phyloP scores from a whole-genome alignment of 164 flowering plant species.

The Protea cynaroides region DNA sequence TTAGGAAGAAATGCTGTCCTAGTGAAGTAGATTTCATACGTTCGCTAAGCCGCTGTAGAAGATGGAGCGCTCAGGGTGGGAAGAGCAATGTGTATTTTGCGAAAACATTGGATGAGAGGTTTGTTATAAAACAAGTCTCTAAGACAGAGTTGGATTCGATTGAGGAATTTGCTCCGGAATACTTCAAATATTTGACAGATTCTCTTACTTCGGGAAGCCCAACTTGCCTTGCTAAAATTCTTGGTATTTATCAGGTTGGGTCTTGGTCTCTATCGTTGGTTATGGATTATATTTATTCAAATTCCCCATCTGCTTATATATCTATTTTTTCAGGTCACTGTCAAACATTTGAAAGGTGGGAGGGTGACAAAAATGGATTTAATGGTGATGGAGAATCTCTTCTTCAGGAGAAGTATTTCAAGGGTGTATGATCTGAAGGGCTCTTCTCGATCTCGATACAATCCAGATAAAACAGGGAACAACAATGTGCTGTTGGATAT shows the following conservation, averaged over 20 bases:
- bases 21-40: conserved; percentile 57
- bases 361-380: conserved; percentile 74
- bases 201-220: conserved; percentile 66
- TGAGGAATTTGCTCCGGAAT: too few relatives aligned
- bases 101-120: conserved; percentile 72
- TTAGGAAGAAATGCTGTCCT: conserved; percentile 72
- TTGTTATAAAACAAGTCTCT: conserved; percentile 69
- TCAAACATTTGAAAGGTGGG: conserved; percentile 59
- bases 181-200: conserved; percentile 57
- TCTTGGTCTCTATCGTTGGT: neutral
- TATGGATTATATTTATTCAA: neutral
- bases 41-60: conserved; percentile 67
- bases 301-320: neutral
- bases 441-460: conserved; percentile 59
- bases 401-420: conserved; percentile 52
- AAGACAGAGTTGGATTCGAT: conserved; percentile 85
- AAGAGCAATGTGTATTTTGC: conserved; percentile 92
- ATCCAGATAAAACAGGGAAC: conserved; percentile 56
- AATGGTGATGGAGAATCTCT: conserved; percentile 92
- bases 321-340: conserved; percentile 49
- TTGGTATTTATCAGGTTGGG: conserved; percentile 77
- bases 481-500: conserved; percentile 62
- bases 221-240: conserved; percentile 74
- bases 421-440: too few relatives aligned
- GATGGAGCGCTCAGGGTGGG: conserved; percentile 88